Conservation (phyloP, 2,329 filamentous ascomycete species). For the Ceratocystis colombiana region DNA sequence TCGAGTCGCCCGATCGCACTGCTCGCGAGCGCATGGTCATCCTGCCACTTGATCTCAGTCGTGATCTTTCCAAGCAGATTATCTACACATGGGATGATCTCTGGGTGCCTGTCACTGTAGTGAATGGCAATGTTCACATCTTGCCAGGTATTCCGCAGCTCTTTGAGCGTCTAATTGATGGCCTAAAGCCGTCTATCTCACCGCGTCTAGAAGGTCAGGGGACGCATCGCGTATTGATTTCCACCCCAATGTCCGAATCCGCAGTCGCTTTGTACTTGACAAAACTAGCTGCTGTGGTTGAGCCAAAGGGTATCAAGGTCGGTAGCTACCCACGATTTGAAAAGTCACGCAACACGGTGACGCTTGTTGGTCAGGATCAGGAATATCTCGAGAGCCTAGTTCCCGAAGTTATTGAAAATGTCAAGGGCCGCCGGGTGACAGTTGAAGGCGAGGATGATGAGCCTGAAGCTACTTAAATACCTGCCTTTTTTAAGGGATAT, state of each 20-base stretch:
- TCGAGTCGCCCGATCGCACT: slow-evolving; percentile 62
- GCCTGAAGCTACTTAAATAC: not conserved
- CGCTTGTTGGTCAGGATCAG: slow-evolving; percentile 67
- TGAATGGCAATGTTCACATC: slow-evolving; percentile 90
- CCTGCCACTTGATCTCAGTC: slow-evolving; percentile 62
- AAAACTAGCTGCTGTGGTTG: slow-evolving; percentile 62
- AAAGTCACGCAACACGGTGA: slow-evolving; percentile 78
- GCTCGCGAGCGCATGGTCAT: slow-evolving; percentile 88
- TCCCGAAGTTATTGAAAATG: slow-evolving; percentile 53
- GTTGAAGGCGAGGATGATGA: slow-evolving; percentile 64
- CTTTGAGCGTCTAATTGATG: slow-evolving; percentile 67
- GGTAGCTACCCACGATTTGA: slow-evolving; percentile 93
- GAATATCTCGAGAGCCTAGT: slow-evolving; percentile 70
- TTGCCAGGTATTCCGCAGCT: slow-evolving; percentile 79
- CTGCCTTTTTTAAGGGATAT: too few species aligned
- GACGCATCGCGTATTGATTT: slow-evolving; percentile 67
- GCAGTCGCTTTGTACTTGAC: slow-evolving; percentile 74
- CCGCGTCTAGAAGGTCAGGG: slow-evolving; percentile 66
- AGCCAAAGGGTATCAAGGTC: slow-evolving; percentile 73
- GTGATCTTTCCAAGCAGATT: slow-evolving; percentile 59
- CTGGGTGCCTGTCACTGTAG: slow-evolving; percentile 82
- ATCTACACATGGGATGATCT: slow-evolving; percentile 70
- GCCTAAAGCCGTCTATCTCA: slow-evolving; percentile 59
- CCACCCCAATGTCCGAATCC: slow-evolving; percentile 81
- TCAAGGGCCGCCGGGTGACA: slow-evolving; percentile 59